Conservation (phyloP, 208 protist species). For the Sergeia podlipaevii region DNA sequence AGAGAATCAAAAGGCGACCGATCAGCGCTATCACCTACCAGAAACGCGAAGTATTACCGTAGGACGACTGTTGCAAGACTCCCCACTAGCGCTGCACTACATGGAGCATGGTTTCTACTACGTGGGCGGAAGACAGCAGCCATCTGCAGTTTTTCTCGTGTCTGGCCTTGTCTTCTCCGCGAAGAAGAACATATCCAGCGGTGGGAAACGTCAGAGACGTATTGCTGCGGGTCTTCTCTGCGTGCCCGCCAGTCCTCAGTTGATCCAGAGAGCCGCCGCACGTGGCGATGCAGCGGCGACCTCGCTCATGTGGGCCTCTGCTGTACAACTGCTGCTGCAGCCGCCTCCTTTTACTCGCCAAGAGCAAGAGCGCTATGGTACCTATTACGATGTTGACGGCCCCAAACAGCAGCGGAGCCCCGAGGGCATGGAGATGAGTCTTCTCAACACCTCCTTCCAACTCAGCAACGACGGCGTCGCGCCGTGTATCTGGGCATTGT, state of each 20-base stretch:
- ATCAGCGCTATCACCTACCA: no score
- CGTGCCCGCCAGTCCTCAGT: slow-evolving; percentile 10
- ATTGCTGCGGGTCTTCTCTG: slow-evolving; percentile 23
- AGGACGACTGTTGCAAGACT: neutral
- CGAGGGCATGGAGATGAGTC: slow-evolving; percentile 7
- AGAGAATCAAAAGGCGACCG: no score
- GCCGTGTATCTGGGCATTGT: slow-evolving; percentile 38
- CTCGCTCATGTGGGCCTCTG: neutral
- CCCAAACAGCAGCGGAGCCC: slow-evolving; percentile 11
- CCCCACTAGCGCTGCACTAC: slow-evolving; percentile 1
- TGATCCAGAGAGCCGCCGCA: slow-evolving; percentile 12
- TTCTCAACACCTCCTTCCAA: slow-evolving; percentile 31
- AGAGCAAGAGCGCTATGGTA: slow-evolving; percentile 13
- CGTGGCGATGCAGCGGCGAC: neutral
- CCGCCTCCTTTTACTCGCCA: slow-evolving; percentile 10
- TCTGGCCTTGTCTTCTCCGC: slow-evolving; percentile 28
- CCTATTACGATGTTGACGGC: slow-evolving; percentile 16
- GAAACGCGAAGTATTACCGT: no score
- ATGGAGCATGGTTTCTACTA: slow-evolving; percentile 47
- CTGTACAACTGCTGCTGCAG: slow-evolving; percentile 10
- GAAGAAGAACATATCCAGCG: neutral
- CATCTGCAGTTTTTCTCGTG: slow-evolving; percentile 28
- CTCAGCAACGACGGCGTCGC: slow-evolving; percentile 36
- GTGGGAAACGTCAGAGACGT: neutral
- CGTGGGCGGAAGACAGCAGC: slow-evolving; percentile 26